Base-by-base conservation (phyloP, 192 early-diverging fungal species). In the Backusella mclennaniae region DNA sequence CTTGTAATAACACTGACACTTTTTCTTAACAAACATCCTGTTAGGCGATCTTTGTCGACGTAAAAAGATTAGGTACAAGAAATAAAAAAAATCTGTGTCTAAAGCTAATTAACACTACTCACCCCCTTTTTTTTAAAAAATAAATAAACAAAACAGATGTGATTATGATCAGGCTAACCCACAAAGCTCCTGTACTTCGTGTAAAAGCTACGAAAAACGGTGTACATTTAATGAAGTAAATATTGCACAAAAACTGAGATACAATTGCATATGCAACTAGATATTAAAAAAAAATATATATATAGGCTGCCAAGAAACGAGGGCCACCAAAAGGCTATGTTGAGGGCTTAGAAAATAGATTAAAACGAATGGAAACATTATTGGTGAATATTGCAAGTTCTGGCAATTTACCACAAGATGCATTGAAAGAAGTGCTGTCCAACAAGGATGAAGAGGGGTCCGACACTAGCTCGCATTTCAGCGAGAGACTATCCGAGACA, bases 181-280 rank as follows among this genome's bases (percentile, higher is more conserved):
- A 19, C 56, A 71, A n/a, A 11, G 68, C 19, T 35, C 70, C 0
- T 82, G 80, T 31, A 46, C 80, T 12, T 78, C 80, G 0, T 82
- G 80, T 49, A 19, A 19, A 15, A 75, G 73, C 29, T 77, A 77
- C 42, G 53, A 42, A 0, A 78, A 77, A 68, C 29, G 39, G 8
- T 82, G 80, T 39, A 78, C 76, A 11, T 82, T 82, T 26, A 73
- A 77, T 19, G 80, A 82, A 69, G 80, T 74, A 73, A 73, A 31
- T 12, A 17, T 26, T 6, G 12, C 15, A 11, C 0, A 9, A 38
- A 19, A 19, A 23, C 19, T 31, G 6, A n/a, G 63, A 67, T 12
- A 21, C 5, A n/a, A 23, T 26, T 44, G 36, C 11, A 53, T 33
- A 33, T 59, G 9, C 19, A 21, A 26, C 23, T 21, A 56, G 8